Conservation (phyloP, 1,284 basidiomycete genomes). For the Meripilus lineatus region DNA sequence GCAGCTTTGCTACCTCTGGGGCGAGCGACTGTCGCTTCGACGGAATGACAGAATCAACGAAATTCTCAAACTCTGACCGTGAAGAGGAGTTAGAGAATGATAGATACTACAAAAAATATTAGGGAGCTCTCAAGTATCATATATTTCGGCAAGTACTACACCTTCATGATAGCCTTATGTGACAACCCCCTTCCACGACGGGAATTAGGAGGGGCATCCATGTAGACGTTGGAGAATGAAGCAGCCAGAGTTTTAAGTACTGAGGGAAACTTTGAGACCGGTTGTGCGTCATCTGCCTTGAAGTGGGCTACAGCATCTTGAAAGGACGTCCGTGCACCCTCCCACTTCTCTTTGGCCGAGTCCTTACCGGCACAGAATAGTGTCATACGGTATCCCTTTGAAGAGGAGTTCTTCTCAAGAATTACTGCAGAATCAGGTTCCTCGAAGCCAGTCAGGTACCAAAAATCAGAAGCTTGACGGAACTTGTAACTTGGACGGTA, state of each 20-base stretch:
- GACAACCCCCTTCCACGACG: constrained; percentile 15
- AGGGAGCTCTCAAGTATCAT: neutral
- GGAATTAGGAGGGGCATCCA: constrained; percentile 27
- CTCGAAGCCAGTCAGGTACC: constrained; percentile 93
- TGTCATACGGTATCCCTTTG: constrained; percentile 83
- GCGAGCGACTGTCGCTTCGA: constrained; percentile 48
- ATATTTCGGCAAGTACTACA: constrained; percentile 4
- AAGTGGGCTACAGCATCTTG: constrained; percentile 62
- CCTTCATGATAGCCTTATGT: constrained; percentile 35
- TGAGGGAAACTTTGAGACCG: constrained; percentile 48
- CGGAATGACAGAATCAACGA: constrained; percentile 47
- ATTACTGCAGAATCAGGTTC: constrained; percentile 90
- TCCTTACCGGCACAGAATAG: constrained; percentile 85
- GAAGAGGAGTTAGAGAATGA: constrained; percentile 27
- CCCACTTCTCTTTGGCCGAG: constrained; percentile 83
- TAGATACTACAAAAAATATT: constrained; percentile 43
- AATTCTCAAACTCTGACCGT: constrained; percentile 42
- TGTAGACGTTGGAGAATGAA: constrained; percentile 35
- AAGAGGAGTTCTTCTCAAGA: constrained; percentile 69
- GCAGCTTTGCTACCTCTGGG: constrained; percentile 55
- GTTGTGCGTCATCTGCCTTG: constrained; percentile 67
- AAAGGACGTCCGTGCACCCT: constrained; percentile 61
- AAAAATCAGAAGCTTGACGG: constrained; percentile 89
- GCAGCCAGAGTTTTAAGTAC: constrained; percentile 44
- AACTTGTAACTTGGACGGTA: constrained; percentile 82